Percentiles rank a stretch among this genome's conserved stretches.
phyloP scores from a whole-genome alignment of 2,329 filamentous ascomycete genomes.

The Thelonectria discophora region DNA sequence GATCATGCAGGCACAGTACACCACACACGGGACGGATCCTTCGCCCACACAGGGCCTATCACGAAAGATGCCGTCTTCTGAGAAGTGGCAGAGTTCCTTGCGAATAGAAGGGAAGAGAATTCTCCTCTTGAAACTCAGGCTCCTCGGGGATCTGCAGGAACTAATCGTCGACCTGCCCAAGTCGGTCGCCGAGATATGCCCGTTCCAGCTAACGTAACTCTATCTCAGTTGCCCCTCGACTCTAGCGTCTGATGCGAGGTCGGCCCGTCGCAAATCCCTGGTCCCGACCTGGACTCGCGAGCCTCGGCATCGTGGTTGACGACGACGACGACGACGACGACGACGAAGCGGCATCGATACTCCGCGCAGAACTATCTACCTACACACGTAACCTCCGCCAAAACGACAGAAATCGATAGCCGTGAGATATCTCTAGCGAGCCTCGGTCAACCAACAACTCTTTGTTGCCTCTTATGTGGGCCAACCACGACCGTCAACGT shows the following conservation, averaged over 20 bases:
- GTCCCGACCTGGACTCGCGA: background rate
- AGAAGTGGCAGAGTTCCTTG: background rate
- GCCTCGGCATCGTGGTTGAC: constrained; percentile 10
- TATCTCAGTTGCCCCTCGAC: constrained; percentile 9
- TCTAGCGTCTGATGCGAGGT: background rate
- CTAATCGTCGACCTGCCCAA: constrained; percentile 19
- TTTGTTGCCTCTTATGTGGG: constrained; percentile 10
- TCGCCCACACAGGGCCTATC: background rate
- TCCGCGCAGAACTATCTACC: too few relatives aligned
- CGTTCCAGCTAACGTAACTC: constrained; percentile 14
- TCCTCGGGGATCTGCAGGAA: constrained; percentile 8
- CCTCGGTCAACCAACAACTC: background rate
- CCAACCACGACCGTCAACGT: constrained; percentile 6
- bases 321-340: background rate
- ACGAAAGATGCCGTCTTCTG: background rate
- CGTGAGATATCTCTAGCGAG: constrained; percentile 8
- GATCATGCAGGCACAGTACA: constrained; percentile 37
- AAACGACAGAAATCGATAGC: background rate
- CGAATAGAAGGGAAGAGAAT: background rate
- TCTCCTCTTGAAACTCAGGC: background rate
- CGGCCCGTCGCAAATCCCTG: constrained; percentile 1
- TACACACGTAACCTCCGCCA: too few relatives aligned
- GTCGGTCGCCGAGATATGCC: constrained; percentile 20
- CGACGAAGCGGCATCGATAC: too few relatives aligned
- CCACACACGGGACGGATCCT: constrained; percentile 15